Base-by-base conservation (phyloP, 305 asterid species). In the Fraxinus sp. region DNA sequence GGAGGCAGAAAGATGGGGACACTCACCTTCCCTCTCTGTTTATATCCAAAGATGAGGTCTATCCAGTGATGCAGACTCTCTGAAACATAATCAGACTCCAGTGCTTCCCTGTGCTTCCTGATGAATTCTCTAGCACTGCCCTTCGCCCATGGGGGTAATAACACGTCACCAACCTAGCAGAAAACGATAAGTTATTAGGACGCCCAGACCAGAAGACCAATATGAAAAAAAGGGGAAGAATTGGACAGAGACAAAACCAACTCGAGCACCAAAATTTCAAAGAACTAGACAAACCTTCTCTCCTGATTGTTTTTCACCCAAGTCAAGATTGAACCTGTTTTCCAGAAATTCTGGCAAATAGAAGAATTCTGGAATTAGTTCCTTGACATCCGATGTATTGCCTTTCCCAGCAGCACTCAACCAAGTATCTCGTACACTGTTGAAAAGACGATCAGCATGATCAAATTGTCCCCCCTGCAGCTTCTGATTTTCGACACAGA, bases 281-380 rank as follows among this genome's bases (percentile, higher is more conserved):
- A 83, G 73, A 77, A 84, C 5, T 68, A 83, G 79, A 84, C 95
- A 33, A 78, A 97, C 99, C 99, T 94, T 94, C 85, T 97, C 99
- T 82, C 99, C 99, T 7, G 99, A 97, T 86, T 97, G 99, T 90
- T 97, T 97, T 93, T 97, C 99, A 14, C 99, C 99, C 93, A 97
- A 90, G 89, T 97, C 98, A 77, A 97, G 99, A 88, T 93, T 76
- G 83, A 94, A 97, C 88, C 88, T 90, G 81, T 97, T 97, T 88
- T 94, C 95, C 81, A 97, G 93, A 86, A 97, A 93, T 86, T 97
- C 99, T 6, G 99, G 97, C 97, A 97, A 85, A 80, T 97, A 97
- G 87, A 92, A 97, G 89, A 97, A 97, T 88, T 97, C 99, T 3
- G 99, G 99, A 85, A 97, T 94, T 75, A 97, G 88, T 87, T 97